phyloP scores from a whole-genome alignment of 352 stramenopile species.

The Elongisporangium undulatum region DNA sequence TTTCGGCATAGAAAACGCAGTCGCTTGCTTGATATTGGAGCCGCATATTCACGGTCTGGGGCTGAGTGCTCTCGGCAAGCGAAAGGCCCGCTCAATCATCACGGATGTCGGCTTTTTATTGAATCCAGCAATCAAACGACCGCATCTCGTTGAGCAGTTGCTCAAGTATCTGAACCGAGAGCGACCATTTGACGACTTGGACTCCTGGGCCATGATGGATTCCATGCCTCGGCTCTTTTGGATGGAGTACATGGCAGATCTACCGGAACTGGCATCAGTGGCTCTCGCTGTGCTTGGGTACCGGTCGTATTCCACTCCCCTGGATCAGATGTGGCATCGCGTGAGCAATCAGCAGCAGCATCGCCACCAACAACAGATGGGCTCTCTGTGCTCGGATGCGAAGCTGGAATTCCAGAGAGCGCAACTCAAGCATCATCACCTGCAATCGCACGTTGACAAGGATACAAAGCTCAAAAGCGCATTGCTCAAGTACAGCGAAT shows the following conservation, averaged over 20 bases:
- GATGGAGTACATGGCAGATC: constrained; percentile 30
- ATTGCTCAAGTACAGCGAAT: not conserved
- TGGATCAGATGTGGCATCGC: constrained; percentile 20
- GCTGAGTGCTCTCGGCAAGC: constrained; percentile 24
- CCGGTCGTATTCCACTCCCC: constrained; percentile 19
- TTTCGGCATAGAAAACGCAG: constrained; percentile 14
- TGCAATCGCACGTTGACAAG: not conserved
- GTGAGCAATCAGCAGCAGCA: constrained; percentile 7
- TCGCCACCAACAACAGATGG: not conserved
- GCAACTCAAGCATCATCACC: constrained; percentile 1
- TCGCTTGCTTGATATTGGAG: constrained; percentile 32
- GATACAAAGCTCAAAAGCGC: not conserved
- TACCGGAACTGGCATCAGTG: constrained; percentile 23
- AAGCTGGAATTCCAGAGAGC: not conserved
- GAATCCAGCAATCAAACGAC: constrained; percentile 9
- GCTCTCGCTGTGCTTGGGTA: constrained; percentile 26
- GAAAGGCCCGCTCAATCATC: constrained; percentile 20
- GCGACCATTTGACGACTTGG: constrained; percentile 32
- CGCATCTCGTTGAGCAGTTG: constrained; percentile 26
- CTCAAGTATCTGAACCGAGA: constrained; percentile 31
- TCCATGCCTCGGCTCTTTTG: constrained; percentile 38
- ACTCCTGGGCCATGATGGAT: constrained; percentile 36
- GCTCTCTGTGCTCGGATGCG: not conserved
- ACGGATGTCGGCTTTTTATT: constrained; percentile 10
- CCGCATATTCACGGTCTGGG: constrained; percentile 25